Base-by-base conservation (phyloP, 2,329 filamentous ascomycete species). In the Fusarium liriodendri region DNA sequence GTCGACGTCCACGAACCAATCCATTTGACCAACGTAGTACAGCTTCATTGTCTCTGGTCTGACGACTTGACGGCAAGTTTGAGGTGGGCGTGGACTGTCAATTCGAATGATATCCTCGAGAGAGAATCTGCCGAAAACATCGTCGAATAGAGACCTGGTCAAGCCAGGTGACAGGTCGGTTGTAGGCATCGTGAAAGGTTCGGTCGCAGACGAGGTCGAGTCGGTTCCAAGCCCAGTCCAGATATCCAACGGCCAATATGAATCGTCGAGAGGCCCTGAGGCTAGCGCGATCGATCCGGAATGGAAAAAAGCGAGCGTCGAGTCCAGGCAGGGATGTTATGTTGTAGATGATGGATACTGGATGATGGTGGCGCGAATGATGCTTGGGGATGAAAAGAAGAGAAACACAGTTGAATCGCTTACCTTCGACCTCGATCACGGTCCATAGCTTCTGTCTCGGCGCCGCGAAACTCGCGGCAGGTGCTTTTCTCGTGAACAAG, bases 351-450 rank as follows among this genome's bases (percentile, higher is more conserved):
- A 62, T 61, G 20, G 32, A 64, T 52, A 40, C 32, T 52, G 50
- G 22, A 50, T 55, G 62, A 66, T 58, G 66, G 60, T 68, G 64
- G 66, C 64, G 63, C 65, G 66, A 73, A 61, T 62, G 61, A 70
- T 66, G 58, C 50, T 57, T 54, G 62, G 62, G 33, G 59, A 42
- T 42, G 29, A 20, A 25, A 47, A 60, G 52, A 73, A 67, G 25
- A 47, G 64, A 75, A 70, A 50, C 29, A 29, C 35, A n/a, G 33
- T 52, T 37, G 11, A 35, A 50, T 42, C 40, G 70, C 80, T 79
- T 71, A 84, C 83, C 82, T 82, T 59, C 83, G 75, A 69, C 82
- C 82, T 65, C 83, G 80, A 69, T 84, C 83, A 61, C 82, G 82
- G 68, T 83, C 81, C 82, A 83, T 83, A 13, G 38, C 73, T 65